Percentiles rank a stretch among this genome's conserved stretches.
Conservation (phyloP, 371 early-diverging fungal species). For the Apophysomyces variabilis region DNA sequence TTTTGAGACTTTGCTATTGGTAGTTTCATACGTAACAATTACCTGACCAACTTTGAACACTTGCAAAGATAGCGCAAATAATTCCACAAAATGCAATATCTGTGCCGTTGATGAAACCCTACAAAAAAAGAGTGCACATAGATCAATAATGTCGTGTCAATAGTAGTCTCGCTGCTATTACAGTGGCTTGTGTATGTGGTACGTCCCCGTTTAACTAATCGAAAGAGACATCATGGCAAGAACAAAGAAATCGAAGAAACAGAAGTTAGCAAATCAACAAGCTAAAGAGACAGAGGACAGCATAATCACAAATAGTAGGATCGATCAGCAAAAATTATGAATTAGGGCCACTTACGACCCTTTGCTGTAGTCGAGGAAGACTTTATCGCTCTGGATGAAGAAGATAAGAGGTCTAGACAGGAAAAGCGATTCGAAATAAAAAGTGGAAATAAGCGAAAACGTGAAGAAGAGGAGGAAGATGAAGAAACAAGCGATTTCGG, state of each 20-base stretch:
- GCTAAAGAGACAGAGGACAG: not conserved
- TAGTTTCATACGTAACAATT: too few species aligned
- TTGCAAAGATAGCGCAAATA: too few species aligned
- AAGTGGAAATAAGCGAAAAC: conserved; percentile 7
- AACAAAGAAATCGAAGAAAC: not conserved
- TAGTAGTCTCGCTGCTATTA: not conserved
- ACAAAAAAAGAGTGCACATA: too few species aligned
- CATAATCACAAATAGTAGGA: not conserved
- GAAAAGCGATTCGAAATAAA: conserved; percentile 23
- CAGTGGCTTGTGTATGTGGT: conserved; percentile 1
- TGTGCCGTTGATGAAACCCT: too few species aligned
- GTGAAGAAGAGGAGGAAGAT: not conserved
- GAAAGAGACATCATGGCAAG: not conserved
- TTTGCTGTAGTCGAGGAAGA: conserved; percentile 23
- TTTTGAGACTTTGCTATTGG: too few species aligned
- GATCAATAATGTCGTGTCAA: too few species aligned
- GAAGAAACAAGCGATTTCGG: conserved; percentile 5
- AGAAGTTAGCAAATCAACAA: not conserved
- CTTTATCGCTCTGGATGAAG: conserved; percentile 26
- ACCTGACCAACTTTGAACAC: too few species aligned
- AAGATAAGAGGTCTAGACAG: conserved; percentile 25
- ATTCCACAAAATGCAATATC: too few species aligned
- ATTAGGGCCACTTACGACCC: not conserved
- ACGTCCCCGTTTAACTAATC: not conserved
- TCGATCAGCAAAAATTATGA: not conserved